A percentile compares a stretch with the other conserved stretches of the same genome.
Evolutionary conservation across 2,329 filamentous ascomycete genomes (phyloP).

Genomic region (Xylariales sp.): DNA sequence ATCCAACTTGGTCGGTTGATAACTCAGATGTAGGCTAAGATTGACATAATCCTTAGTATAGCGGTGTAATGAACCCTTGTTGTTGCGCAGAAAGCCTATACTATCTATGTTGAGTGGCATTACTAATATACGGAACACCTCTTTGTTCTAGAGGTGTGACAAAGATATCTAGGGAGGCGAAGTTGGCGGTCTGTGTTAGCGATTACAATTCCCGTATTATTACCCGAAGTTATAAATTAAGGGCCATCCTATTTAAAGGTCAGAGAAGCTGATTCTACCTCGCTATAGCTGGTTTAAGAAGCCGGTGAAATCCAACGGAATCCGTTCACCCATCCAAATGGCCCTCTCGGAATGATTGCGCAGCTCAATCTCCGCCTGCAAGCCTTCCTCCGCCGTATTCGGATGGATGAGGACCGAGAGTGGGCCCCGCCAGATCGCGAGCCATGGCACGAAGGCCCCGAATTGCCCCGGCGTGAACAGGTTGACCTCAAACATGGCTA

Average conservation of each 20-base stretch:
- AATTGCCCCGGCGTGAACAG: slow-evolving; percentile 88
- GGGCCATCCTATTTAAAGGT: no score
- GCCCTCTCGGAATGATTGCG: slow-evolving; percentile 75
- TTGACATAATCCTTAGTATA: neutral
- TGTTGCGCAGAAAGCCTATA: no score
- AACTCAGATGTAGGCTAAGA: neutral
- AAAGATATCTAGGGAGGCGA: neutral
- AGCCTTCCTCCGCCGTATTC: slow-evolving; percentile 67
- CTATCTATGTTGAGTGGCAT: no score
- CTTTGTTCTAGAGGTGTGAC: no score
- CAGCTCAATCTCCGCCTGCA: slow-evolving; percentile 51
- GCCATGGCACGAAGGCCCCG: slow-evolving; percentile 87
- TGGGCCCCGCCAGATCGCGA: slow-evolving; percentile 83
- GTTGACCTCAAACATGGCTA: slow-evolving; percentile 94
- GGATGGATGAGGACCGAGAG: slow-evolving; percentile 84
- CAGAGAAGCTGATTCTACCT: neutral
- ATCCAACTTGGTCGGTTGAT: neutral
- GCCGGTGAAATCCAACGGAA: slow-evolving; percentile 66
- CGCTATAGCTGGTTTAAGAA: slow-evolving; percentile 18
- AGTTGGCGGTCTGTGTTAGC: neutral
- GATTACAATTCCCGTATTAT: neutral
- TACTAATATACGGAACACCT: no score
- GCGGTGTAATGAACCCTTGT: no score
- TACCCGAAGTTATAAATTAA: neutral
- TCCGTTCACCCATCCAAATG: slow-evolving; percentile 78